A percentile compares a stretch with the other conserved stretches of the same genome.
phyloP scores from a whole-genome alignment of 495 filamentous ascomycete species.

The Hypoxylon subgilvum region DNA sequence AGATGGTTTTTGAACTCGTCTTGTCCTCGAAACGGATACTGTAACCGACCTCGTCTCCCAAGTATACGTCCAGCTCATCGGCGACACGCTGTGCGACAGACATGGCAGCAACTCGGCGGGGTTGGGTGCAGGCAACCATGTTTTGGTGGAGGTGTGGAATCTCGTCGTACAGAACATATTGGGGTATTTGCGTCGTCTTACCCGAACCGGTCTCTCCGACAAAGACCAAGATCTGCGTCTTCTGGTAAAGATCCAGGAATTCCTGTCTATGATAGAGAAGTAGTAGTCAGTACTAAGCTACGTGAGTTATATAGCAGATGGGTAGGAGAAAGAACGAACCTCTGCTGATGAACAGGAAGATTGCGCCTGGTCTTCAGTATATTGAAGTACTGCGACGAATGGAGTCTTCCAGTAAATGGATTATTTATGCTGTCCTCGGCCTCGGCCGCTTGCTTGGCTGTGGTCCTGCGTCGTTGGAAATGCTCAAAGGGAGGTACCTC shows the following conservation, averaged over 20 bases:
- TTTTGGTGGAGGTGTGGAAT: constrained; percentile 82
- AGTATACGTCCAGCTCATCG: constrained; percentile 89
- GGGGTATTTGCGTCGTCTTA: constrained; percentile 98
- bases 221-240: constrained; percentile 93
- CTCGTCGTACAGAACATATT: constrained; percentile 97
- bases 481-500: constrained; percentile 60
- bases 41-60: constrained; percentile 97
- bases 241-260: constrained; percentile 90
- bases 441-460: constrained; percentile 70
- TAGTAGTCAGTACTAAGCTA: background rate
- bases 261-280: constrained; percentile 70
- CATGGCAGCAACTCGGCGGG: constrained; percentile 97
- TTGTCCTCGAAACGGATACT: constrained; percentile 98
- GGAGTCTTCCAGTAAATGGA: constrained; percentile 76
- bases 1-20: constrained; percentile 84
- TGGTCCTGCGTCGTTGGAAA: constrained; percentile 81
- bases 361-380: constrained; percentile 84
- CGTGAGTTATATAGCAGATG: background rate
- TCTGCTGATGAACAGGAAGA: constrained; percentile 87
- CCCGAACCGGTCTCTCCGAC: constrained; percentile 99
- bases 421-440: constrained; percentile 85
- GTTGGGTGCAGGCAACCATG: constrained; percentile 96
- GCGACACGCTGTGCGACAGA: constrained; percentile 98
- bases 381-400: constrained; percentile 83
- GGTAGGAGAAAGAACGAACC: constrained; percentile 55